phyloP scores from a whole-genome alignment of 257 asterid genomes.

The Thymus mandschuricus region DNA sequence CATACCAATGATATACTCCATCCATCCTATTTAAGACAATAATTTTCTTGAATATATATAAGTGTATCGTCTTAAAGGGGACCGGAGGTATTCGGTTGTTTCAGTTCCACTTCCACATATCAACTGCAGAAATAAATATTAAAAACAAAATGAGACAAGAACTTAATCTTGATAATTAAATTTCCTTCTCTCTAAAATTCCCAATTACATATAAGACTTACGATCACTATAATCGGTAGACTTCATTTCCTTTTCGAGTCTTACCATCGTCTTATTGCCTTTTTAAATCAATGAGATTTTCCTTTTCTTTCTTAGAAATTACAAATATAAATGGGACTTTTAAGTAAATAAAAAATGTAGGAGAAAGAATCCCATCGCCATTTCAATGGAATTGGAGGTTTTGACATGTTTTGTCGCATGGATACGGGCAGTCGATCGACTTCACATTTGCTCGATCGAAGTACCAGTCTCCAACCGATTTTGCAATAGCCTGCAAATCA shows the following conservation, averaged over 20 bases:
- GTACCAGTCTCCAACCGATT: conserved; percentile 67
- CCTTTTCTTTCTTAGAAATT: background rate
- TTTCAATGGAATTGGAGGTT: conserved; percentile 44
- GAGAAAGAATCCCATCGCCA: background rate
- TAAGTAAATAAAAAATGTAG: conserved; percentile 26
- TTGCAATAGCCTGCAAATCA: conserved; percentile 51
- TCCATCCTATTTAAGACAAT: too few relatives aligned
- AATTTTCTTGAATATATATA: too few relatives aligned
- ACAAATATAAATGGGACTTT: conserved; percentile 29
- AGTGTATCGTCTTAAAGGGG: too few relatives aligned
- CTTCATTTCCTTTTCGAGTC: background rate
- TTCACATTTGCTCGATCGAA: conserved; percentile 47
- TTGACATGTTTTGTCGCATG: conserved; percentile 60
- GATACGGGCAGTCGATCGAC: conserved; percentile 59
- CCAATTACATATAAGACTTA: conserved; percentile 18
- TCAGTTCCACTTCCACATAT: too few relatives aligned
- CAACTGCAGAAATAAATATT: background rate
- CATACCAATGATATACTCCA: too few relatives aligned
- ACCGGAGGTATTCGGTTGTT: too few relatives aligned
- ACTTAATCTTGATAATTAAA: background rate
- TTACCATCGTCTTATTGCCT: conserved; percentile 19
- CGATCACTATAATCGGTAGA: conserved; percentile 22
- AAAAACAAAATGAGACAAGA: background rate
- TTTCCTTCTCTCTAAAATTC: background rate
- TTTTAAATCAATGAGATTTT: conserved; percentile 26